Base-by-base conservation (phyloP, 2,329 filamentous ascomycete species). In the Bipolaris gigantea region DNA sequence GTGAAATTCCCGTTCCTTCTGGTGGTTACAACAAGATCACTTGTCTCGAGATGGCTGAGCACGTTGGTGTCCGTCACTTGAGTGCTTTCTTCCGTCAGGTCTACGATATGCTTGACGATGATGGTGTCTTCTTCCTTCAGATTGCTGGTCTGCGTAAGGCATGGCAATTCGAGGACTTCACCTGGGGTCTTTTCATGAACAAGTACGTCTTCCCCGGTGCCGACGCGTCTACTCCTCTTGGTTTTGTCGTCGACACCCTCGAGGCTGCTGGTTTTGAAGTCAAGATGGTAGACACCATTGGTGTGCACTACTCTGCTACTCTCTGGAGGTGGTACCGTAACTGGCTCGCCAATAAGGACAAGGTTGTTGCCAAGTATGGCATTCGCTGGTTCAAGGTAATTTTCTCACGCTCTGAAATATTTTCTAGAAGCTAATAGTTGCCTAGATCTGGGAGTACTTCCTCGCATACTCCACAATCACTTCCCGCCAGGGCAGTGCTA, bases 141-240 rank as follows among this genome's bases (percentile, higher is more conserved):
- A 92, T 95, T 67, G 92, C 93, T 67, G 94, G 94, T 79, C 84
- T 99, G 58, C 89, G 94, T 67, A 95, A 95, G 81, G 81, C 84
- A 61, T 97, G 94, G 94, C 94, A 97, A 77, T 97, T 96, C 73
- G 92, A 97, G 82, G 93, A 97, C 79, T 84, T 97, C 47, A 89
- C 93, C 76, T 97, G 94, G 94, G 94, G 94, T 74, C 84, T 97
- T 42, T 97, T 97, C 84, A 96, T 97, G 92, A 97, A 97, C 87
- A 97, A 96, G 81, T 96, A 97, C 78, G 83, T 97, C 75, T 97
- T 97, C 85, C 94, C 92, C 32, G 94, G 94, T 73, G 94, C 94
- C 47, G 94, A 97, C 73, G 94, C 94, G 48, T 96, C 90, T 39
- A 96, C 92, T 54, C 94, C 94, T 47, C 86, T 99, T 44, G 91